phyloP scores from a whole-genome alignment of 2,329 filamentous ascomycete species.

The Phaeomoniella chlamydospora region DNA sequence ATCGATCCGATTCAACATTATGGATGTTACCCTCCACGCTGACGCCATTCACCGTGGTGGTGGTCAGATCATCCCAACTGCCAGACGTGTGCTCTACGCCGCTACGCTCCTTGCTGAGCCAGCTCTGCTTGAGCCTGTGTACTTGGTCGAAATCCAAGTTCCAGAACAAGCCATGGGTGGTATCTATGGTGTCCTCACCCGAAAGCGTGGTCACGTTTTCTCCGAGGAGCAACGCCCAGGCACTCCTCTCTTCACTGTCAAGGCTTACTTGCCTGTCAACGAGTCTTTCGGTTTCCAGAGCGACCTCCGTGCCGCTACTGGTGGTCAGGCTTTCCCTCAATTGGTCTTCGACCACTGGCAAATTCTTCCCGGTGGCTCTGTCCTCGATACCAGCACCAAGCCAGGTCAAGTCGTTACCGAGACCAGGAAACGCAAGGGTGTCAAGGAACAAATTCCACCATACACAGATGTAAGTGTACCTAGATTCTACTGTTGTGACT shows the following conservation, averaged over 20 bases:
- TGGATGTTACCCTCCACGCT: slow-evolving; percentile 98
- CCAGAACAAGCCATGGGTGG: slow-evolving; percentile 98
- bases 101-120: slow-evolving; percentile 81
- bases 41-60: slow-evolving; percentile 99
- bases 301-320: slow-evolving; percentile 85
- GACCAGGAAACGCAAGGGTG: slow-evolving; percentile 99
- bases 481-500: slow-evolving; percentile 4
- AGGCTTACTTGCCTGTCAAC: slow-evolving; percentile 91
- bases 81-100: slow-evolving; percentile 95
- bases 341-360: slow-evolving; percentile 99
- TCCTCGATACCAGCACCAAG: slow-evolving; percentile 70
- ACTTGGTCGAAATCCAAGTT: slow-evolving; percentile 98
- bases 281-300: slow-evolving; percentile 98
- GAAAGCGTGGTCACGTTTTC: slow-evolving; percentile 98
- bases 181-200: slow-evolving; percentile 98
- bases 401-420: slow-evolving; percentile 68
- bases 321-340: slow-evolving; percentile 97
- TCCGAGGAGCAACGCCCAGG: slow-evolving; percentile 94
- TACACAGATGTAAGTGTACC: slow-evolving; percentile 75
- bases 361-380: slow-evolving; percentile 83
- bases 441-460: slow-evolving; percentile 89
- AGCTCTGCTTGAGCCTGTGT: slow-evolving; percentile 88
- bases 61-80: slow-evolving; percentile 96
- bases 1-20: slow-evolving; percentile 92
- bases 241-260: slow-evolving; percentile 98